phyloP scores from a whole-genome alignment of 805 yeast species.

The Yarrowia osloensis region DNA sequence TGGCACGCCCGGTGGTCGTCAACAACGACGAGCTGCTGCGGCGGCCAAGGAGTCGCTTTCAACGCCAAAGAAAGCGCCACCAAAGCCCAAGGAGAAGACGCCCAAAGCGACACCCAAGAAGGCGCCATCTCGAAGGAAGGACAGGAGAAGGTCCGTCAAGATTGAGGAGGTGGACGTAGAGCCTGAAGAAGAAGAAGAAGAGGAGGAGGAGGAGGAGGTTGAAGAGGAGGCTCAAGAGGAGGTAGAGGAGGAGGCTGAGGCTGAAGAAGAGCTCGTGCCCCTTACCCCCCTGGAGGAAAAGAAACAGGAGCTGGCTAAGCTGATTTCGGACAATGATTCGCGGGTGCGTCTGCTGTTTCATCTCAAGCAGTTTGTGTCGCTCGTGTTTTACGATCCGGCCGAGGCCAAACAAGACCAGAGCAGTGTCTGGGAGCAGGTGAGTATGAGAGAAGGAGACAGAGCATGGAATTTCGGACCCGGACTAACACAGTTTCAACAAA shows the following conservation, averaged over 20 bases:
- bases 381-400: constrained; percentile 44
- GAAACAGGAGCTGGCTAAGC: constrained; percentile 33
- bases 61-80: background rate
- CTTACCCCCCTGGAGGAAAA: constrained; percentile 19
- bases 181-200: background rate
- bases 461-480: too few relatives aligned
- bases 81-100: background rate
- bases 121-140: background rate
- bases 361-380: constrained; percentile 45
- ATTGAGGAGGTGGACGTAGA: constrained; percentile 22
- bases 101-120: constrained; percentile 3
- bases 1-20: background rate
- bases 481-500: constrained; percentile 38
- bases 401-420: constrained; percentile 43
- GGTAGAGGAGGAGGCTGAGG: background rate
- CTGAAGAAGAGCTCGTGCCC: background rate
- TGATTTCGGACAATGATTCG: constrained; percentile 42
- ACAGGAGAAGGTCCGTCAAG: constrained; percentile 3
- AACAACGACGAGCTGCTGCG: constrained; percentile 10
- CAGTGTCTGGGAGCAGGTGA: constrained; percentile 37
- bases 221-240: background rate
- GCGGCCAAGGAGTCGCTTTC: constrained; percentile 7
- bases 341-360: constrained; percentile 45
- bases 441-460: background rate
- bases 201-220: background rate